Evolutionary conservation across 1,284 basidiomycete genomes (phyloP), one percentile per base, ranked within the genome.

Genomic region (Leccinum variabile): DNA sequence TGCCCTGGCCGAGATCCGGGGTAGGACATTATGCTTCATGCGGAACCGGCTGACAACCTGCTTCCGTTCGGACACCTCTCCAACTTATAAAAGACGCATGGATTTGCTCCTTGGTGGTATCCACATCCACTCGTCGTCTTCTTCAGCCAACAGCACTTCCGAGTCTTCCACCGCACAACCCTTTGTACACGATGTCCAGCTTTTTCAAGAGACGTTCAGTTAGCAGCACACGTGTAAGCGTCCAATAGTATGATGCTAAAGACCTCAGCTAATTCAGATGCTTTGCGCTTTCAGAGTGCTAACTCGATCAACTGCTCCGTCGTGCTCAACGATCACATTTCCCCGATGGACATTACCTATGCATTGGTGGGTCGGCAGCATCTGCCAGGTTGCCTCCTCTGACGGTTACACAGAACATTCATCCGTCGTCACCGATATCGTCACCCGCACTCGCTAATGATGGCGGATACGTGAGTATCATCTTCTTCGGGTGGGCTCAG

Each of bases 171-270:
- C 37, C 28, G 0, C 54, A 46, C 37, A 57, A 56, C 49, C 37
- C 33, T 37, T 22, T 33, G 7, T 22, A 25, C 56, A 57, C 59
- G n/a, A 73, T 70, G 67, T 65, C 58, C 3, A 59, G 70, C 16
- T 52, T 70, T 13, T 65, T 72, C 54, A 73, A 67, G 63, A 71
- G 70, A 60, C 58, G 62, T 33, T 72, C 69, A 50, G 25, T 66
- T 14, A 35, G 25, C 7, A 72, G 63, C 61, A 61, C 54, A 10
- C 71, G 64, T 63, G 69, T 68, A 56, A 44, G 67, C 55, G 3
- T 37, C 25, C 53, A 28, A 54, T 44, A 10, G 4, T 35, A 1
- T 39, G 2, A 37, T 18, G 3, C 39, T 28, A 25, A n/a, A 16
- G 5, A 3, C 28, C 37, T n/a, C 25, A 18, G 13, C 53, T 4